Percentiles rank a stretch among this genome's conserved stretches.
phyloP scores from a whole-genome alignment of 805 yeast species.

The Hanseniaspora hatyaiensis region DNA sequence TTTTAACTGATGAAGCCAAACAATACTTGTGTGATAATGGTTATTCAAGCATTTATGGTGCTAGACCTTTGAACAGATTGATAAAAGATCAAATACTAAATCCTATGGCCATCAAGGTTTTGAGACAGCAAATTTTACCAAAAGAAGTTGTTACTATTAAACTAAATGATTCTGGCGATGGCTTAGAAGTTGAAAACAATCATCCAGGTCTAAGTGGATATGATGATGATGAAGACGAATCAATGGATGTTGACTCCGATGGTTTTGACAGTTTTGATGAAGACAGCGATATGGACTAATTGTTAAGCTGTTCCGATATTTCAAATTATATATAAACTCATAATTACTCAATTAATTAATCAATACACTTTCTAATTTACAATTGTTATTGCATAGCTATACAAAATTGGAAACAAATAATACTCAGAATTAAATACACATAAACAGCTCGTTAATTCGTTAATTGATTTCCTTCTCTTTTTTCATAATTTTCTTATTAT shows the following conservation, averaged over 20 bases:
- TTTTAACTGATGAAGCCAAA: conserved; percentile 63
- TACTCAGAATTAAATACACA: no score
- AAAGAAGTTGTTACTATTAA: conserved; percentile 72
- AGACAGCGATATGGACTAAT: conserved; percentile 20
- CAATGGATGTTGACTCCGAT: conserved; percentile 46
- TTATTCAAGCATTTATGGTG: conserved; percentile 88
- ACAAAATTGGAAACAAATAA: no score
- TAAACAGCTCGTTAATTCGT: no score
- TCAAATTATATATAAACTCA: background rate
- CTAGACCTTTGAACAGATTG: conserved; percentile 87
- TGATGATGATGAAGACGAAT: conserved; percentile 45
- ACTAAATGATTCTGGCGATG: conserved; percentile 38
- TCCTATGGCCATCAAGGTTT: conserved; percentile 73
- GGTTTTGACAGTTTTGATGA: conserved; percentile 23
- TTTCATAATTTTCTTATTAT: no score
- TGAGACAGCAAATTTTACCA: conserved; percentile 77
- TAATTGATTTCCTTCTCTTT: no score
- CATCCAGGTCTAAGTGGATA: conserved; percentile 56
- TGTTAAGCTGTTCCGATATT: background rate
- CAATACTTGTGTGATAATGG: conserved; percentile 78
- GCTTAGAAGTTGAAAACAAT: conserved; percentile 73
- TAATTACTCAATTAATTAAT: conserved; percentile 6
- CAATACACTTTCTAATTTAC: no score
- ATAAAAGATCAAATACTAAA: conserved; percentile 83
- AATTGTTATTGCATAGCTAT: no score